phyloP scores from a whole-genome alignment of 2,329 filamentous ascomycete genomes.

The Beauveria rudraprayagi region DNA sequence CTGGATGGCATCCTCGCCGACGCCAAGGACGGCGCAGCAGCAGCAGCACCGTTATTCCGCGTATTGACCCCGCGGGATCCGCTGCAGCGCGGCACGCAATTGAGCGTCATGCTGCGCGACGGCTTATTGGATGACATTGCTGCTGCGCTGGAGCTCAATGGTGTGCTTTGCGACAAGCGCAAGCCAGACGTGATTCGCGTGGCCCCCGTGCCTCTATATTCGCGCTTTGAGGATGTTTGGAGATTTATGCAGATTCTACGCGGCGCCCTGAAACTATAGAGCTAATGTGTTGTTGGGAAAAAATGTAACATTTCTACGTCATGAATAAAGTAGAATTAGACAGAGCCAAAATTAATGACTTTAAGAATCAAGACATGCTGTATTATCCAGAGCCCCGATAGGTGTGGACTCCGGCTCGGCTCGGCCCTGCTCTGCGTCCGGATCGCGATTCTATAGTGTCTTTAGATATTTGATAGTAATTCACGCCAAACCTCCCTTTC shows the following conservation, averaged over 20 bases:
- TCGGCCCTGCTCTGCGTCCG: not conserved
- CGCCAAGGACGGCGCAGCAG: slow-evolving; percentile 15
- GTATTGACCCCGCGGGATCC: slow-evolving; percentile 66
- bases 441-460: not conserved
- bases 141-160: slow-evolving; percentile 54
- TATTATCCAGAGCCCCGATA: not conserved
- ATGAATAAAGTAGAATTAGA: not conserved
- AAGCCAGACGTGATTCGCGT: slow-evolving; percentile 80
- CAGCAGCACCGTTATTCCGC: slow-evolving; percentile 42
- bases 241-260: slow-evolving; percentile 36
- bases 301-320: not conserved
- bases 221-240: slow-evolving; percentile 65
- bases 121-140: slow-evolving; percentile 65
- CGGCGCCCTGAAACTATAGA: slow-evolving; percentile 22
- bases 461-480: not conserved
- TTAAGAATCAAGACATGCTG: not conserved
- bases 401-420: too few species aligned
- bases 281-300: not conserved
- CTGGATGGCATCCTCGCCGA: slow-evolving; percentile 39
- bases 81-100: slow-evolving; percentile 63
- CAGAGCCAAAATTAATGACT: not conserved
- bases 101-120: slow-evolving; percentile 62
- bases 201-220: slow-evolving; percentile 78
- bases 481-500: not conserved
- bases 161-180: slow-evolving; percentile 73